Conservation (phyloP, 2,329 filamentous ascomycete genomes). For the Stylonectria norvegica region DNA sequence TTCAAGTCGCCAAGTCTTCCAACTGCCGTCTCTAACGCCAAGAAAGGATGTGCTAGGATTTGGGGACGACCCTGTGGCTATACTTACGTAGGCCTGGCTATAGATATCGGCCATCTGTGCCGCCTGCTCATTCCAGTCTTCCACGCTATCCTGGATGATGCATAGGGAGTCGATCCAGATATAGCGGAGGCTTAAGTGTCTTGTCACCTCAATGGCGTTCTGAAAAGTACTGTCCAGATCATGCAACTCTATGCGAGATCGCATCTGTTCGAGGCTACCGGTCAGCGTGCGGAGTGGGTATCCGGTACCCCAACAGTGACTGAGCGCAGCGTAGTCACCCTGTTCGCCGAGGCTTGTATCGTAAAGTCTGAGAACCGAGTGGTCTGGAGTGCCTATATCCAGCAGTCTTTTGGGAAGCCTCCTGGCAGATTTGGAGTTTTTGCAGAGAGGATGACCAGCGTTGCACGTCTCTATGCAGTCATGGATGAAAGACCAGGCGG, state of each 20-base stretch:
- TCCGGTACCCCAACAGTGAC: constrained; percentile 3
- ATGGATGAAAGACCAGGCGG: constrained; percentile 1
- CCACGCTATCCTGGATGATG: constrained; percentile 3
- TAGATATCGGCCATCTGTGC: constrained; percentile 7
- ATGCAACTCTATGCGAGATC: background rate
- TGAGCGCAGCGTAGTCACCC: constrained; percentile 2
- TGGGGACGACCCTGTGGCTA: constrained; percentile 1
- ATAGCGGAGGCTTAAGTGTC: constrained; percentile 1
- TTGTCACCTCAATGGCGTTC: constrained; percentile 2
- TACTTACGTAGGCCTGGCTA: constrained; percentile 1
- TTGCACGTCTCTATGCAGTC: constrained; percentile 1
- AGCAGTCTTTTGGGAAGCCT: constrained; percentile 4
- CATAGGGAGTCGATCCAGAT: constrained; percentile 7
- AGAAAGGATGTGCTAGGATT: constrained; percentile 1
- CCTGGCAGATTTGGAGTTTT: background rate
- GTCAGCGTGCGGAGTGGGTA: constrained; percentile 2
- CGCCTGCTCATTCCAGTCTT: constrained; percentile 6
- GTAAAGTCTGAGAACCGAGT: background rate
- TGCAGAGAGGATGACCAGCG: background rate
- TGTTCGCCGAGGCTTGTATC: background rate
- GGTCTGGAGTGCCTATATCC: background rate
- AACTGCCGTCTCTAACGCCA: background rate
- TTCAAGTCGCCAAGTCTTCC: background rate
- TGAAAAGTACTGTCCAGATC: constrained; percentile 2
- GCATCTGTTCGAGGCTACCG: background rate